Conservation (phyloP, 805 yeast genomes). For the Myxozyma kluyveri region DNA sequence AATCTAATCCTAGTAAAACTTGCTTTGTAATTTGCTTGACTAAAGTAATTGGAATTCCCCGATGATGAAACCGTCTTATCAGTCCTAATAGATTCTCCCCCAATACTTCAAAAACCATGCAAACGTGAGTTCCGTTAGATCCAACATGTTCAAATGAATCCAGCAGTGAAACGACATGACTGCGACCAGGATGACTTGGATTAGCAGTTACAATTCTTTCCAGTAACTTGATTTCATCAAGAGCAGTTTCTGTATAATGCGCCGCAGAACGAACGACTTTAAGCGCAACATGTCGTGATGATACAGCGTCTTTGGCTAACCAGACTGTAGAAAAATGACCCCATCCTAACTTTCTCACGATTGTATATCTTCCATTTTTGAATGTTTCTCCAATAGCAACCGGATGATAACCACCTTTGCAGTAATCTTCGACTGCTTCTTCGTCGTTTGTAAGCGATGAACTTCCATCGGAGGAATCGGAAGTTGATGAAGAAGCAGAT, state of each 20-base stretch:
- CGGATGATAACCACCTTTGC: slow-evolving; percentile 94
- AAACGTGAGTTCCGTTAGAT: slow-evolving; percentile 87
- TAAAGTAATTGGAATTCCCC: slow-evolving; percentile 72
- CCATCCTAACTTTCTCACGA: slow-evolving; percentile 95
- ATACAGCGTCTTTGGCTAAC: slow-evolving; percentile 64
- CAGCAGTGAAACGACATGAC: slow-evolving; percentile 71
- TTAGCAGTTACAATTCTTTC: slow-evolving; percentile 60
- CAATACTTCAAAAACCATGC: slow-evolving; percentile 95
- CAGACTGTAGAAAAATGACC: slow-evolving; percentile 97
- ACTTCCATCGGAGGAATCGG: slow-evolving; percentile 7
- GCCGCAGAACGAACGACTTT: slow-evolving; percentile 89
- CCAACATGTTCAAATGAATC: slow-evolving; percentile 87
- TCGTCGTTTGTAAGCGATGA: slow-evolving; percentile 49
- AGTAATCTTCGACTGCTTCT: slow-evolving; percentile 82
- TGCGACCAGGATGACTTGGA: slow-evolving; percentile 73
- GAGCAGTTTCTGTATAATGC: slow-evolving; percentile 89
- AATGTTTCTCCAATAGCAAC: slow-evolving; percentile 83
- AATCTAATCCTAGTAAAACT: slow-evolving; percentile 67
- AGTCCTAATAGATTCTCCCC: slow-evolving; percentile 90
- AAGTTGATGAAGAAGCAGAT: slow-evolving; percentile 6
- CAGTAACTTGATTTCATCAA: slow-evolving; percentile 84
- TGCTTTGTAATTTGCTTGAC: slow-evolving; percentile 83
- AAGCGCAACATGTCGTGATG: slow-evolving; percentile 77
- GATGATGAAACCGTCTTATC: slow-evolving; percentile 70
- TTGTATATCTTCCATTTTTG: slow-evolving; percentile 68